These are phyloP conservation scores for Debaryomyces tyrocola DNA, from an alignment of 805 yeast species.

Conservation along the genomic window DNA sequence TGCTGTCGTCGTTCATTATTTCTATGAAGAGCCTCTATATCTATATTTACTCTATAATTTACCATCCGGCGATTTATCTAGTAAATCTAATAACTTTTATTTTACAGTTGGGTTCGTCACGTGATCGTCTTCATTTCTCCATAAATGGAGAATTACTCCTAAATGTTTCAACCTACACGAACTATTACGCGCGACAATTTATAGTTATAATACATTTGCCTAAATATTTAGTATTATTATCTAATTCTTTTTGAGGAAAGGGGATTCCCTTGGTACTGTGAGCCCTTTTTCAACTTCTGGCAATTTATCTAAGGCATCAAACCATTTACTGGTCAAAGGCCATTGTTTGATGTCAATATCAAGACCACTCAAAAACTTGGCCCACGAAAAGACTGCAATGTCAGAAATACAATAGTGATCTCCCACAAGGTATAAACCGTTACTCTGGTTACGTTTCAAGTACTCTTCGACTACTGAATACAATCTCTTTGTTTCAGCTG, in stretches of 20 bases:
- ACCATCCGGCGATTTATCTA: too few species aligned
- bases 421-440: constrained; percentile 54
- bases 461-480: constrained; percentile 54
- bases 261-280: constrained; percentile 2
- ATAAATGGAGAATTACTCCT: too few species aligned
- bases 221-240: neutral
- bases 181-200: too few species aligned
- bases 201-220: too few species aligned
- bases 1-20: neutral
- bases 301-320: constrained; percentile 16
- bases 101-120: too few species aligned
- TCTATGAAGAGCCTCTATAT: neutral
- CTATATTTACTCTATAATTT: neutral
- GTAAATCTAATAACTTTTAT: too few species aligned
- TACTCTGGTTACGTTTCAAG: constrained; percentile 45
- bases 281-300: constrained; percentile 9
- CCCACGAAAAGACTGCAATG: constrained; percentile 51
- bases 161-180: too few species aligned
- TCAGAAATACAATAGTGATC: constrained; percentile 62
- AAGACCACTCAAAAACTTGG: constrained; percentile 8
- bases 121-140: too few species aligned
- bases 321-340: constrained; percentile 45
- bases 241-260: neutral
- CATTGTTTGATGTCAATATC: constrained; percentile 35
- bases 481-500: constrained; percentile 51